A percentile compares a stretch with the other conserved stretches of the same genome.
Evolutionary conservation across 768 basidiomycete genomes (phyloP).

Genomic region (Collybia sordida): DNA sequence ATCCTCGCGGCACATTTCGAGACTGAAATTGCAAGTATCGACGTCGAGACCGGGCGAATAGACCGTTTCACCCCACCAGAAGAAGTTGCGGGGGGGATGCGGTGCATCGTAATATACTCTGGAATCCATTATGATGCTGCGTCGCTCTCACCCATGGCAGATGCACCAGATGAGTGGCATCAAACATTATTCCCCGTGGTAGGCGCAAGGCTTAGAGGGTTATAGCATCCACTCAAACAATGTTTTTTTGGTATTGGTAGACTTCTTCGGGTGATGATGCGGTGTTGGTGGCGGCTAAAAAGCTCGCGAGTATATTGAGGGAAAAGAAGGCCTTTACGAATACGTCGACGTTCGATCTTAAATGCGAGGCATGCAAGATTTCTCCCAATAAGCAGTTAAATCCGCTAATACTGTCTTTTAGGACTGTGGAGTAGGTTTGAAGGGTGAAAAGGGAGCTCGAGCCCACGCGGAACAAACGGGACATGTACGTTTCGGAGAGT

Average conservation of each 20-base stretch:
- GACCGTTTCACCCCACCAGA: slow-evolving; percentile 73
- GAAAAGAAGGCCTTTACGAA: slow-evolving; percentile 87
- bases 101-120: slow-evolving; percentile 85
- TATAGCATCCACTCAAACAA: neutral
- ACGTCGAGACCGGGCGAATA: slow-evolving; percentile 89
- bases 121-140: slow-evolving; percentile 97
- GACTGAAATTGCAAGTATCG: slow-evolving; percentile 87
- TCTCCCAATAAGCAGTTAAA: slow-evolving; percentile 1
- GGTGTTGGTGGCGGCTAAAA: slow-evolving; percentile 61
- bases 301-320: slow-evolving; percentile 71
- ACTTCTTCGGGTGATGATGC: slow-evolving; percentile 42
- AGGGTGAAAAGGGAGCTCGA: slow-evolving; percentile 92
- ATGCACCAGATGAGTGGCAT: slow-evolving; percentile 86
- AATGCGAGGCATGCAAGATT: slow-evolving; percentile 66
- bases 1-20: slow-evolving; percentile 81
- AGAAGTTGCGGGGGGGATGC: slow-evolving; percentile 34
- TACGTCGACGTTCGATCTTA: slow-evolving; percentile 86
- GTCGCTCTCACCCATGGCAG: slow-evolving; percentile 73
- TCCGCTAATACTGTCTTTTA: slow-evolving; percentile 22
- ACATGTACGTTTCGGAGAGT: slow-evolving; percentile 83
- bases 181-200: slow-evolving; percentile 77
- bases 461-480: slow-evolving; percentile 87
- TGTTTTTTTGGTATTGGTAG: slow-evolving; percentile 16
- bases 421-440: slow-evolving; percentile 83
- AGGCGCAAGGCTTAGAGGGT: slow-evolving; percentile 17